Evolutionary conservation across 2,329 filamentous ascomycete species (phyloP), one percentile per base, ranked within the genome.

Genomic region (Penicillium sp.): DNA sequence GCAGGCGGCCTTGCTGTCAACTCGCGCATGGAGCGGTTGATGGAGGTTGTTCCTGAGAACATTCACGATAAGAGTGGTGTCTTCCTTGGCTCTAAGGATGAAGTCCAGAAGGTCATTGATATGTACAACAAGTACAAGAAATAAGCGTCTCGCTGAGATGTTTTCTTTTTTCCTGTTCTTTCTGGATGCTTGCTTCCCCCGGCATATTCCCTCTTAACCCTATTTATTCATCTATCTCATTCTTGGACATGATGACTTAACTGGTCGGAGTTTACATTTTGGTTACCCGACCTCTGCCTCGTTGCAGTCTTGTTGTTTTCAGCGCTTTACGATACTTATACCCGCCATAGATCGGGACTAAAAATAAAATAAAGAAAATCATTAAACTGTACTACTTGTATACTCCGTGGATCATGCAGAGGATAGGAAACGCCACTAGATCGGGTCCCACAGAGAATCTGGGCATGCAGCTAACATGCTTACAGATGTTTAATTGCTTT

Each of bases 41-140:
- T 99, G 65, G 88, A 91, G 55, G 87, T 97, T 40, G 85, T 91
- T 1, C 94, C 94, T 2, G 89, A 96, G 75, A 84, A 91, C 75
- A 99, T 99, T 70, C 94, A 99, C 76, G 94, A 99, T 79, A 86
- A 87, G 72, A 92, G 92, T 21, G 94, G 94, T 65, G 97, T 99
- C 70, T 99, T 95, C 79, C 84, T 99, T 81, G 94, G 94, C 63
- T 96, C 92, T 68, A 91, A 89, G 67, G 90, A 96, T 61, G 94
- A 99, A 80, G 84, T 99, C 48, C 91, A 97, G 80, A 97, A 96
- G 82, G 91, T 97, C 65, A 96, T 96, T 76, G 80, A 85, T 60
- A 87, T 88, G 70, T 88, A 94, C 79, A 88, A 88, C 76, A 71
- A 75, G 64, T 66, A 72, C 66, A 58, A 71, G 27, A 71, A 72